Conservation (phyloP, 192 early-diverging fungal genomes). For the Pilaira anomala region DNA sequence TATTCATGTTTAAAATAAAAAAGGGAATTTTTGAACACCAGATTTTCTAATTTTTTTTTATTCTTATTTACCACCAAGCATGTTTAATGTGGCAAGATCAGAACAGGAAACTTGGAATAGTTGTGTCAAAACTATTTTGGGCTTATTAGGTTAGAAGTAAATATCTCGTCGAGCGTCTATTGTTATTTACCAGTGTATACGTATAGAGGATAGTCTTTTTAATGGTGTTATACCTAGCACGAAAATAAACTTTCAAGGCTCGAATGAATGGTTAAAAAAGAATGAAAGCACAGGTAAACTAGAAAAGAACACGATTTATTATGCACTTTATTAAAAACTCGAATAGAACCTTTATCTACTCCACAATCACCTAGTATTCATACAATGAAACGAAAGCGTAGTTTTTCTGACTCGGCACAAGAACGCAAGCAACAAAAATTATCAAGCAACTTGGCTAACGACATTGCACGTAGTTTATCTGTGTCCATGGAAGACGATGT, state of each 20-base stretch:
- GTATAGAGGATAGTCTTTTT: constrained; percentile 26
- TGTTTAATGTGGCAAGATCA: constrained; percentile 8
- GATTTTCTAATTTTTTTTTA: background rate
- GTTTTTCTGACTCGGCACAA: constrained; percentile 28
- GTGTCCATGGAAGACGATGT: constrained; percentile 3
- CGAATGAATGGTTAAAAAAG: constrained; percentile 10
- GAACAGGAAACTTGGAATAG: constrained; percentile 17
- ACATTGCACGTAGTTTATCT: constrained; percentile 36
- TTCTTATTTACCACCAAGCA: background rate
- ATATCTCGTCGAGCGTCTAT: background rate
- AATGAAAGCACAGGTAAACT: constrained; percentile 8
- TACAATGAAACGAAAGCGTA: constrained; percentile 31
- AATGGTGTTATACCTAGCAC: constrained; percentile 7
- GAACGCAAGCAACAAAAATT: constrained; percentile 34
- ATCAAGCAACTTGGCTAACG: constrained; percentile 30
- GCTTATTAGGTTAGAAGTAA: constrained; percentile 21
- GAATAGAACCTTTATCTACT: constrained; percentile 3
- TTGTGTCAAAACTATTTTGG: constrained; percentile 23
- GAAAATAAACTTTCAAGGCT: background rate
- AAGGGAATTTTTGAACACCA: no score
- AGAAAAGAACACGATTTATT: background rate
- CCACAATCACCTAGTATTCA: background rate
- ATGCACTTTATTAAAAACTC: background rate
- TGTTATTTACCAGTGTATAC: background rate
- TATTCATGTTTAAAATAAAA: no score